Evolutionary conservation across 1,284 basidiomycete species (phyloP), one percentile per base, ranked within the genome.

Genomic region (Athelia sp.): DNA sequence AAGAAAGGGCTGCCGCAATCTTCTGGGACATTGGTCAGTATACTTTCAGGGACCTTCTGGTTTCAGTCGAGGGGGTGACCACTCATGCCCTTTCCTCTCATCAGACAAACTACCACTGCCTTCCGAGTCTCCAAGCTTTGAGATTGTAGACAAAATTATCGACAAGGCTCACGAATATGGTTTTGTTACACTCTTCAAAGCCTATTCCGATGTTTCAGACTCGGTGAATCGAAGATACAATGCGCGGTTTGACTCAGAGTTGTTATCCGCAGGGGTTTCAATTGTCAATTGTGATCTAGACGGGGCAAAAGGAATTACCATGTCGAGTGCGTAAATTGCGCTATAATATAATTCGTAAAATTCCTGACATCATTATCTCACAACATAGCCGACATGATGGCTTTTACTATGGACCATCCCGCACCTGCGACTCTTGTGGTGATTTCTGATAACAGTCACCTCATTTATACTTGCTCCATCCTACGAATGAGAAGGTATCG

Each of bases 201-300:
- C 72, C 14, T 78, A 77, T 52, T 57, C 67, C 43, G 26, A 29
- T 13, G 26, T 29, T 29, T 13, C 26, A 29, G 69, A 76, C 49
- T 59, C 68, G 26, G 26, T 29, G 17, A 63, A 71, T 51, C 63
- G 62, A 48, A 62, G 50, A 44, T 61, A n/a, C n/a, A n/a, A 56
- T 46, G 52, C 49, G 40, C 65, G 57, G 62, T 64, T 61, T 49
- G 58, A 53, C 13, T 13, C 13, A 13, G 77, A 82, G 57, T 68
- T 83, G 18, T 81, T 82, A 55, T 73, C 71, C 0, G 81, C 81
- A 15, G 81, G 81, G 2, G 74, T 82, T 8, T 79, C 80, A 13
- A 56, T 84, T 43, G 75, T 71, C 34, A 76, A 81, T 56, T 81
- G 77, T 52, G 79, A 79, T 14, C 77, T 79, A 49, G 79, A 78